A percentile compares a stretch with the other conserved stretches of the same genome.
Conservation (phyloP, 2,329 filamentous ascomycete species). For the Apiospora kogelbergensis region DNA sequence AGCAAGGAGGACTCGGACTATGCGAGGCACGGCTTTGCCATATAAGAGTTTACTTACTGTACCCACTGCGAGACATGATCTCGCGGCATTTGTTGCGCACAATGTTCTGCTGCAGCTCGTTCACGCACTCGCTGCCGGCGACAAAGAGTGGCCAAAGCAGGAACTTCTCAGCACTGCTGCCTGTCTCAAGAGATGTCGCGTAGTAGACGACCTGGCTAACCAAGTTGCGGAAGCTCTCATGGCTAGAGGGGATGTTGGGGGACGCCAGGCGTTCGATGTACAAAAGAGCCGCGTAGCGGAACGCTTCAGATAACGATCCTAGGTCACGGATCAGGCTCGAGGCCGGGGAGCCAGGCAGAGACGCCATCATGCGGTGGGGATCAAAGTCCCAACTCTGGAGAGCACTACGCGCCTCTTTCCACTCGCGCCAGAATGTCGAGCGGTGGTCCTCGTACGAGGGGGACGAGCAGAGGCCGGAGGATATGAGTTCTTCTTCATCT, state of each 20-base stretch:
- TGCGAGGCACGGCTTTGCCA: neutral
- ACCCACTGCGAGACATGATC: slow-evolving; percentile 85
- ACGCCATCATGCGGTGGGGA: slow-evolving; percentile 47
- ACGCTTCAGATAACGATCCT: slow-evolving; percentile 82
- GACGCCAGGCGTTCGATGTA: slow-evolving; percentile 87
- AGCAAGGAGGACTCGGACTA: neutral
- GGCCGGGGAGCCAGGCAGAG: slow-evolving; percentile 50
- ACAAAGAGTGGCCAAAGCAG: slow-evolving; percentile 93
- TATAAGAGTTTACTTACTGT: slow-evolving; percentile 47
- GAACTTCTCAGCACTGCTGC: slow-evolving; percentile 77
- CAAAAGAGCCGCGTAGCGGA: slow-evolving; percentile 83
- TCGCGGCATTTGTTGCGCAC: slow-evolving; percentile 80
- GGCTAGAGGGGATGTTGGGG: slow-evolving; percentile 69
- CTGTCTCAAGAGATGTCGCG: slow-evolving; percentile 74
- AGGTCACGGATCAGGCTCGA: slow-evolving; percentile 70
- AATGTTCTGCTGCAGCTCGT: slow-evolving; percentile 74
- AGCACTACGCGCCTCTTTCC: slow-evolving; percentile 74
- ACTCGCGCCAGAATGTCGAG: slow-evolving; percentile 78
- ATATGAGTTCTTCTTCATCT: slow-evolving; percentile 54
- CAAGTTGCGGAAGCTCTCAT: slow-evolving; percentile 78
- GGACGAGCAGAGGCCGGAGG: slow-evolving; percentile 40
- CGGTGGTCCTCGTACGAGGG: slow-evolving; percentile 58
- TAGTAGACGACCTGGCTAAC: slow-evolving; percentile 83
- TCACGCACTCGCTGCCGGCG: slow-evolving; percentile 84
- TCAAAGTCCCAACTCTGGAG: slow-evolving; percentile 83